Conservation (phyloP, 768 basidiomycete genomes). For the Phlebiopsis flavidoalba region DNA sequence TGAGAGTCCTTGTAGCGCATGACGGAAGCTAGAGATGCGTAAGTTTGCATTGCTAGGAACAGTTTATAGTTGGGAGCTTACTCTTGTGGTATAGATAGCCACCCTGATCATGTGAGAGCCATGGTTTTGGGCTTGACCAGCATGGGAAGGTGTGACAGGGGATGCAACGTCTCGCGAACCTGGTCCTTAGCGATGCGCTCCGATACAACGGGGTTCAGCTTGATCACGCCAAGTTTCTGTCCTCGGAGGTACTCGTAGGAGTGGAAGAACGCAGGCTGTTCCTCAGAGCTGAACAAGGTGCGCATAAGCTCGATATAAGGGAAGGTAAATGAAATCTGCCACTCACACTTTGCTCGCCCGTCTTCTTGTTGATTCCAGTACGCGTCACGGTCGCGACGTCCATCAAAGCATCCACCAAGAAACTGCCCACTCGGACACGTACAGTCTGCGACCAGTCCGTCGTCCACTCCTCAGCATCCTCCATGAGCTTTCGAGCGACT, state of each 20-base stretch:
- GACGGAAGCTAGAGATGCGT: constrained; percentile 42
- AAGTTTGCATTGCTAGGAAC: not conserved
- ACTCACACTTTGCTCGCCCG: constrained; percentile 38
- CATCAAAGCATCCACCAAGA: constrained; percentile 80
- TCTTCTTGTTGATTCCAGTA: constrained; percentile 49
- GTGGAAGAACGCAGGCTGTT: constrained; percentile 88
- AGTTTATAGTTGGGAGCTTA: constrained; percentile 28
- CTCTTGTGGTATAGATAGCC: constrained; percentile 80
- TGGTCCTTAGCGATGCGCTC: constrained; percentile 74
- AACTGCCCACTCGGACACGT: constrained; percentile 74
- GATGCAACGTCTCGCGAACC: constrained; percentile 70
- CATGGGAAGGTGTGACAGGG: constrained; percentile 89
- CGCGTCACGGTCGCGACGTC: constrained; percentile 75
- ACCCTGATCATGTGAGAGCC: constrained; percentile 72
- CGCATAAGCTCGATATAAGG: constrained; percentile 20
- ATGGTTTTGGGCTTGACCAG: constrained; percentile 82
- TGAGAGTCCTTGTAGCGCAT: constrained; percentile 93
- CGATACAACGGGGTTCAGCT: constrained; percentile 75
- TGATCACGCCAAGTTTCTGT: constrained; percentile 88
- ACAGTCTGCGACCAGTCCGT: constrained; percentile 77
- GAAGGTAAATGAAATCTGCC: constrained; percentile 40
- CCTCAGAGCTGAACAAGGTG: constrained; percentile 43
- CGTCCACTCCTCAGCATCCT: constrained; percentile 69
- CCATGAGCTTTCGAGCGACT: constrained; percentile 57
- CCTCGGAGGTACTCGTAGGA: constrained; percentile 93